Conservation (phyloP, 495 filamentous ascomycete genomes). For the Friedmanniomyces simplex region DNA sequence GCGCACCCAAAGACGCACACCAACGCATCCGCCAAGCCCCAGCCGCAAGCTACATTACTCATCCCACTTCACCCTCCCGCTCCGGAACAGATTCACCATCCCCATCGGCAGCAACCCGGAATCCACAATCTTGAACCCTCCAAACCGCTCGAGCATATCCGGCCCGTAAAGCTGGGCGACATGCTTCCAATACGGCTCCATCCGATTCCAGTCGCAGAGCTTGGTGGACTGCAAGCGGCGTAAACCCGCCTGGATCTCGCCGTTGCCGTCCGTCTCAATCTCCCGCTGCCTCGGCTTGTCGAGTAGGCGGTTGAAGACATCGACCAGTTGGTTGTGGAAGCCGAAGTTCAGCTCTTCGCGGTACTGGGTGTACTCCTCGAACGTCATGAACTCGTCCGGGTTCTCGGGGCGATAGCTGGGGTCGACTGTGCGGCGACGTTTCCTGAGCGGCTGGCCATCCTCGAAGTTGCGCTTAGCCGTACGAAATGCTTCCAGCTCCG, state of each 20-base stretch:
- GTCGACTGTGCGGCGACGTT: not conserved
- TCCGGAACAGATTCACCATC: conserved; percentile 42
- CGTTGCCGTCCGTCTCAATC: conserved; percentile 9
- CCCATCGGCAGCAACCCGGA: conserved; percentile 45
- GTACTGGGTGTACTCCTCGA: conserved; percentile 39
- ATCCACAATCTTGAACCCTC: conserved; percentile 44
- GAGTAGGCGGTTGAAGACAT: conserved; percentile 25
- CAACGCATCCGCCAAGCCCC: not conserved
- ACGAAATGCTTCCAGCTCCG: conserved; percentile 31
- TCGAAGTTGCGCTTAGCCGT: conserved; percentile 29
- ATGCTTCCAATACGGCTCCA: conserved; percentile 39
- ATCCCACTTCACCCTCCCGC: conserved; percentile 47
- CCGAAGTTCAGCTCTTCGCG: conserved; percentile 30
- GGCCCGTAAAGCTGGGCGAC: conserved; percentile 40
- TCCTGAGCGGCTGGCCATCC: not conserved
- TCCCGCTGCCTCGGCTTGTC: conserved; percentile 17
- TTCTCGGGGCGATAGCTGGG: not conserved
- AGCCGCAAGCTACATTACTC: not conserved
- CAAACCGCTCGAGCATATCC: conserved; percentile 41
- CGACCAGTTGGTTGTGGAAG: conserved; percentile 6
- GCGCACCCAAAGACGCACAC: no score
- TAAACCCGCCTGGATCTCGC: not conserved
- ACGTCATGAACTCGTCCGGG: conserved; percentile 35
- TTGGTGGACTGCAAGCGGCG: conserved; percentile 9
- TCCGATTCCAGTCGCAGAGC: conserved; percentile 4